phyloP scores from a whole-genome alignment of 306 rosid genomes.

The Heteromeles arbutifolia region DNA sequence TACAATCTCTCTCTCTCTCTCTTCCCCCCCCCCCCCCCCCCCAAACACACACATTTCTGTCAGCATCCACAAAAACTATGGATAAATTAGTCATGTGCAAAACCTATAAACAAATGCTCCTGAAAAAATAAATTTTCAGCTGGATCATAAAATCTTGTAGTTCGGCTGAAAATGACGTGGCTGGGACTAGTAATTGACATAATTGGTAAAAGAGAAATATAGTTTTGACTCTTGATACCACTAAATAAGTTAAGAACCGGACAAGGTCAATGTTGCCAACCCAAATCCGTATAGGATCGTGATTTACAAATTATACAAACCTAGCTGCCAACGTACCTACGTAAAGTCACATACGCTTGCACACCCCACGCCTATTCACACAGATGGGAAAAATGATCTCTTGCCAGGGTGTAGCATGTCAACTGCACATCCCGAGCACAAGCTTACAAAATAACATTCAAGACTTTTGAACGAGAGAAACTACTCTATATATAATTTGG shows the following conservation, averaged over 20 bases:
- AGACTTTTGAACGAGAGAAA: not conserved
- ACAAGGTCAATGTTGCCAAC: not conserved
- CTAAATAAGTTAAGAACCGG: not conserved
- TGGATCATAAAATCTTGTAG: not conserved
- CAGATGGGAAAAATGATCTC: not conserved
- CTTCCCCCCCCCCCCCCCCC: not conserved
- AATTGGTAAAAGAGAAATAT: not conserved
- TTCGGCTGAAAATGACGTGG: not conserved
- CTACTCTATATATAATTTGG: not conserved
- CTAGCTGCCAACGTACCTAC: not conserved
- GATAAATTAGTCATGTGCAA: not conserved
- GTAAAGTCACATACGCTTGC: not conserved
- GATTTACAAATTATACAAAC: not conserved
- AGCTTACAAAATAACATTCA: not conserved
- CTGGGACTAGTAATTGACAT: not conserved
- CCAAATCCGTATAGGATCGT: not conserved
- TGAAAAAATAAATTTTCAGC: not conserved
- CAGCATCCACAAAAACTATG: not conserved
- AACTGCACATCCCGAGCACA: not conserved
- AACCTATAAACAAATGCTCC: not conserved
- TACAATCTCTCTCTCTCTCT: conserved; percentile 21
- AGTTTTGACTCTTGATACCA: not conserved
- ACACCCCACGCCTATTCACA: not conserved
- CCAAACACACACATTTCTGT: not conserved
- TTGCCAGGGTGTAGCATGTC: not conserved